These are phyloP conservation scores for Xylariales sp. DNA, from an alignment of 2,329 filamentous ascomycete genomes.

Conservation along the genomic window DNA sequence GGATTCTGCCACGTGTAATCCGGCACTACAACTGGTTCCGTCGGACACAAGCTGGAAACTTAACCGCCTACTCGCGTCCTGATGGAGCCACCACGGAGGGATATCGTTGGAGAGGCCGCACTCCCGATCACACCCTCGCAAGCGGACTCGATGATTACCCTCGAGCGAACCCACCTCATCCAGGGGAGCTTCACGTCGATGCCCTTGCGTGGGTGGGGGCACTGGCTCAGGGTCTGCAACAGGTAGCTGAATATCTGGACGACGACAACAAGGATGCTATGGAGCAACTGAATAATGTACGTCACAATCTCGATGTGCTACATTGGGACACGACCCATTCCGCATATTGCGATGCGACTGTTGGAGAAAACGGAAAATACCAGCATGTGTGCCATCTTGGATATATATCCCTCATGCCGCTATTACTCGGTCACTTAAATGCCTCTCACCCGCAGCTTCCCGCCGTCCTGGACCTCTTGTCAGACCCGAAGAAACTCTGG, in stretches of 20 bases:
- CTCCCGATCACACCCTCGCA: constrained; percentile 79
- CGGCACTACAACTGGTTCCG: constrained; percentile 95
- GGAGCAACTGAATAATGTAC: constrained; percentile 67
- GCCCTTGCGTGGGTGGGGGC: constrained; percentile 90
- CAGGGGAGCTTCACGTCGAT: constrained; percentile 89
- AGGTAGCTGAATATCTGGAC: constrained; percentile 67
- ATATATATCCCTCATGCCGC: constrained; percentile 15
- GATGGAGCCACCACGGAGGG: constrained; percentile 85
- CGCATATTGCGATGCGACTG: constrained; percentile 85
- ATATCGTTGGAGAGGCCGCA: constrained; percentile 92
- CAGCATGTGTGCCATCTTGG: constrained; percentile 16
- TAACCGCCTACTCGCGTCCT: constrained; percentile 91
- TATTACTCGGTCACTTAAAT: constrained; percentile 17
- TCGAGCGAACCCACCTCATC: constrained; percentile 86
- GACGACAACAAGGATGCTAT: constrained; percentile 69
- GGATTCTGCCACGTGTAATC: constrained; percentile 63
- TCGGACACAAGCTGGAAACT: constrained; percentile 82
- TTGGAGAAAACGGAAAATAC: constrained; percentile 33
- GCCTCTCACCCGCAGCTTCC: constrained; percentile 14
- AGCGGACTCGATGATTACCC: constrained; percentile 97
- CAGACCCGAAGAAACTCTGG: constrained; percentile 13
- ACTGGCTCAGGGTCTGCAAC: constrained; percentile 76
- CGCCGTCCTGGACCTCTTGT: constrained; percentile 13
- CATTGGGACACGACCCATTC: constrained; percentile 79
- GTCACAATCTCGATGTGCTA: constrained; percentile 78